Percentiles rank a stretch among this genome's conserved stretches.
These are phyloP conservation scores for Fennellomyces sp. DNA, from an alignment of 371 early-diverging fungal genomes.

Conservation along the genomic window DNA sequence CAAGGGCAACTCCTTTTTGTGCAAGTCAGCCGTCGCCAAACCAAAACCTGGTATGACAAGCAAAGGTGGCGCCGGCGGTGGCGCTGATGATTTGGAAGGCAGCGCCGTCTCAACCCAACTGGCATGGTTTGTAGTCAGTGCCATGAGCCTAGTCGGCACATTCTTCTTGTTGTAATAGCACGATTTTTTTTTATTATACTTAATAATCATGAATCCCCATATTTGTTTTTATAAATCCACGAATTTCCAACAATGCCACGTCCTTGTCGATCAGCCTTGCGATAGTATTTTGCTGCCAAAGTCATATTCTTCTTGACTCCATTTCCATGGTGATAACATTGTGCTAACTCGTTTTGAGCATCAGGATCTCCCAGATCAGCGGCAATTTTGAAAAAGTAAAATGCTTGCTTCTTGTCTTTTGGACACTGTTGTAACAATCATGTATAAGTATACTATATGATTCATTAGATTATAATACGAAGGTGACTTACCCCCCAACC, in stretches of 20 bases:
- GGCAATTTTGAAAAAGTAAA: conserved; percentile 87
- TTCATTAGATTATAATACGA: background rate
- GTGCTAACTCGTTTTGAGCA: conserved; percentile 85
- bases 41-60: conserved; percentile 31
- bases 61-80: conserved; percentile 4
- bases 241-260: conserved; percentile 85
- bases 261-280: conserved; percentile 84
- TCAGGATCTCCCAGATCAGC: conserved; percentile 90
- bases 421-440: conserved; percentile 43
- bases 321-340: conserved; percentile 77
- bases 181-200: background rate
- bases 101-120: background rate
- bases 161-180: background rate
- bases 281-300: conserved; percentile 84
- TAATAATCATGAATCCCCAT: conserved; percentile 15
- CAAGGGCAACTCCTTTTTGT: conserved; percentile 42
- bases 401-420: conserved; percentile 77
- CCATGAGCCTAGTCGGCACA: background rate
- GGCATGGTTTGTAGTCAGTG: background rate
- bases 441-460: background rate
- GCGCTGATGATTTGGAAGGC: background rate
- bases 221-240: conserved; percentile 94
- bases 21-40: conserved; percentile 33
- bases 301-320: conserved; percentile 84
- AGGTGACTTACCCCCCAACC: conserved; percentile 83